Conservation (phyloP, 805 yeast species). For the Saturnispora dispora region DNA sequence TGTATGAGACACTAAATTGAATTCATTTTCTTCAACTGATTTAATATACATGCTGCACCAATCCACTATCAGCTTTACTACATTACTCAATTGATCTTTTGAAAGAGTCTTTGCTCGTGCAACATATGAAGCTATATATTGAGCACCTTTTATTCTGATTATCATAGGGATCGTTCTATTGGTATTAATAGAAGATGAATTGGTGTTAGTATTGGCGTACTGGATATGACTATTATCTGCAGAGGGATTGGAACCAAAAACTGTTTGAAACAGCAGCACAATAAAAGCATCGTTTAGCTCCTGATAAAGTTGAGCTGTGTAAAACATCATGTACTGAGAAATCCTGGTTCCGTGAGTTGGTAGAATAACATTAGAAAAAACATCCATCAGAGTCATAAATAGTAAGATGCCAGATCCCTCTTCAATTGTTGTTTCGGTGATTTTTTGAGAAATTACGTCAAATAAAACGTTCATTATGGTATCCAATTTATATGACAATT, state of each 20-base stretch:
- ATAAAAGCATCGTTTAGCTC: constrained; percentile 80
- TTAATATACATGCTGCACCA: constrained; percentile 49
- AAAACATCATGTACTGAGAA: constrained; percentile 77
- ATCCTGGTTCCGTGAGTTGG: constrained; percentile 90
- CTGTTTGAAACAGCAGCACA: constrained; percentile 72
- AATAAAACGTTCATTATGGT: constrained; percentile 52
- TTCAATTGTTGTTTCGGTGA: constrained; percentile 42
- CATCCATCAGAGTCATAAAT: constrained; percentile 64
- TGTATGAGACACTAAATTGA: neutral
- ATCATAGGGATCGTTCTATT: constrained; percentile 28
- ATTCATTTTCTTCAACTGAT: constrained; percentile 71
- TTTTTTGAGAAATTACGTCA: constrained; percentile 37
- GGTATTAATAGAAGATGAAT: neutral
- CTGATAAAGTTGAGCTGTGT: constrained; percentile 69
- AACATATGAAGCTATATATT: constrained; percentile 81
- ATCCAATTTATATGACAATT: constrained; percentile 64
- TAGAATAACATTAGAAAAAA: constrained; percentile 72
- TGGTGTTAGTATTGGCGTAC: constrained; percentile 2
- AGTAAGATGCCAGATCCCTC: constrained; percentile 58
- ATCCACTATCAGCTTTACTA: constrained; percentile 69
- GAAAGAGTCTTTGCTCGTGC: constrained; percentile 76
- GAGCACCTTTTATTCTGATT: constrained; percentile 80
- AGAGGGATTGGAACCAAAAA: constrained; percentile 61
- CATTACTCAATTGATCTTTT: constrained; percentile 66
- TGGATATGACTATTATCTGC: constrained; percentile 21